Percentiles rank a stretch among this genome's conserved stretches.
These are phyloP conservation scores for Quercus gilva DNA, from an alignment of 306 rosid genomes.

Conservation along the genomic window DNA sequence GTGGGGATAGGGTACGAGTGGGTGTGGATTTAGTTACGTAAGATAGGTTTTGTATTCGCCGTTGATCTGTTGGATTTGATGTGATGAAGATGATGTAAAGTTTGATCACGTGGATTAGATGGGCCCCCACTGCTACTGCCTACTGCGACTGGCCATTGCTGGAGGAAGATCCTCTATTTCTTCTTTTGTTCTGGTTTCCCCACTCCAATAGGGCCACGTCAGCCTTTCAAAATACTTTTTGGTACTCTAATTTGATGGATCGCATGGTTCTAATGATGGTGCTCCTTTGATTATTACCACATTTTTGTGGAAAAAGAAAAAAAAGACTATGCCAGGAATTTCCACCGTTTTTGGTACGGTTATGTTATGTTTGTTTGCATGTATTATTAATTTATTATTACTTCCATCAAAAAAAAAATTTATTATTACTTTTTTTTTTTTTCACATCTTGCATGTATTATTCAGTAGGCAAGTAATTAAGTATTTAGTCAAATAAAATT, in stretches of 20 bases:
- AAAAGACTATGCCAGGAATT: too few relatives aligned
- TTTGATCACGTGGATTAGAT: background rate
- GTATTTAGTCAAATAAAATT: too few relatives aligned
- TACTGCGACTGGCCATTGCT: too few relatives aligned
- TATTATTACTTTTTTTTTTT: too few relatives aligned
- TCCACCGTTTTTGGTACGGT: too few relatives aligned
- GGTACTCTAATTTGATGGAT: background rate
- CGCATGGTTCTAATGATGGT: slow-evolving; percentile 27
- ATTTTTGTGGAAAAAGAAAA: too few relatives aligned
- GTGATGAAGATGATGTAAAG: background rate
- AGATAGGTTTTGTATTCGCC: background rate
- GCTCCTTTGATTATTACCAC: background rate
- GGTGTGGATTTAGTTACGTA: background rate
- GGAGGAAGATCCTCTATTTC: slow-evolving; percentile 5
- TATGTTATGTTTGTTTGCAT: too few relatives aligned
- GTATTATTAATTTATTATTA: too few relatives aligned
- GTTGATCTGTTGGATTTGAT: background rate
- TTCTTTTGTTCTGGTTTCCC: background rate
- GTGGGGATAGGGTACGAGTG: background rate
- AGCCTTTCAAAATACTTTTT: background rate
- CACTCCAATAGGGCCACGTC: slow-evolving; percentile 34
- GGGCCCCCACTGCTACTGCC: too few relatives aligned
- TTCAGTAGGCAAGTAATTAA: too few relatives aligned
- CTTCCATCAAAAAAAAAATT: too few relatives aligned
- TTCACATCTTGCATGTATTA: too few relatives aligned